Evolutionary conservation across 163 green algal genomes (phyloP).

Genomic region (Chloromonas sp.): DNA sequence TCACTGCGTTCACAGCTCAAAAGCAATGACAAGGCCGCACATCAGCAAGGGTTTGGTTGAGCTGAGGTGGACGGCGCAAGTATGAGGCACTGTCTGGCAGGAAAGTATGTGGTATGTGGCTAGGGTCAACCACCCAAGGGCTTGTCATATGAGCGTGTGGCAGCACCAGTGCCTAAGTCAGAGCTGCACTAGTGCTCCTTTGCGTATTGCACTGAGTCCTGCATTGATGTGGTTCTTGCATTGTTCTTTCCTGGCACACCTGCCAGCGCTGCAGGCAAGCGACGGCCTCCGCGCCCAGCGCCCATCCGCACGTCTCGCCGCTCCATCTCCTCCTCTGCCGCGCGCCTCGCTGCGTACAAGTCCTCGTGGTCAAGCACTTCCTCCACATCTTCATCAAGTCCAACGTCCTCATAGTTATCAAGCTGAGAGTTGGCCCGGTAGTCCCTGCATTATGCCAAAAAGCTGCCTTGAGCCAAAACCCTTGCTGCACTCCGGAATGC

Average conservation of each 20-base stretch:
- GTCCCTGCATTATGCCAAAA: constrained; percentile 56
- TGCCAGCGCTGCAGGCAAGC: constrained; percentile 58
- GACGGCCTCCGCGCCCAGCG: constrained; percentile 18
- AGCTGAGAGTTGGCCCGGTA: constrained; percentile 80
- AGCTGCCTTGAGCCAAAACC: background rate
- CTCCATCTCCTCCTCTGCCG: constrained; percentile 69
- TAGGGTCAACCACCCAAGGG: too few species aligned
- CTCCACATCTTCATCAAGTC: constrained; percentile 64
- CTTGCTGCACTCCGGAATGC: background rate
- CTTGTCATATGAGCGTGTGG: too few species aligned
- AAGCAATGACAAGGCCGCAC: too few species aligned
- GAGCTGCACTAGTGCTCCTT: too few species aligned
- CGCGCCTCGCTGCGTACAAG: constrained; percentile 12
- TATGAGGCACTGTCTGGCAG: too few species aligned
- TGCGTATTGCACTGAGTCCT: too few species aligned
- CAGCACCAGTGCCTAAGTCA: too few species aligned
- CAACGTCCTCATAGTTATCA: constrained; percentile 81
- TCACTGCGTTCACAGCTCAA: too few species aligned
- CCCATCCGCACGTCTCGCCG: constrained; percentile 45
- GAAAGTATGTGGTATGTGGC: too few species aligned
- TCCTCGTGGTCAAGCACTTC: constrained; percentile 66
- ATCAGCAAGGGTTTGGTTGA: too few species aligned
- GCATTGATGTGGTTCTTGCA: too few species aligned
- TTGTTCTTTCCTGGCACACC: constrained; percentile 18
- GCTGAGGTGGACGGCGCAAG: too few species aligned